Evolutionary conservation across 345 rosid genomes (phyloP).

Genomic region (Camelina neglecta): DNA sequence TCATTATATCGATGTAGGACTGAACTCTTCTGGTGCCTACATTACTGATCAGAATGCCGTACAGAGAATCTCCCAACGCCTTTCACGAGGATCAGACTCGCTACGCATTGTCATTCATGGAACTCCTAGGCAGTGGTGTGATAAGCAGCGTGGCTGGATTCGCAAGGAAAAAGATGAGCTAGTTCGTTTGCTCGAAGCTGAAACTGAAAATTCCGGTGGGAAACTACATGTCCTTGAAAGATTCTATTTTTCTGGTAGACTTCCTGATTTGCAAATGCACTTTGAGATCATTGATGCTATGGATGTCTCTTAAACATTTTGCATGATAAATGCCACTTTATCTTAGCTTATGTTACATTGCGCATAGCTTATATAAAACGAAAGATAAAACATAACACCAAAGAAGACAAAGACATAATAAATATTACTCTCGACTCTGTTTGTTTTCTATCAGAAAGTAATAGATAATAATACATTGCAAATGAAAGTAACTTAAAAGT

Average conservation of each 20-base stretch:
- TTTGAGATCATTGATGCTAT: slow-evolving; percentile 73
- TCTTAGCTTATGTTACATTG: too few relatives aligned
- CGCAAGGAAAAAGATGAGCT: slow-evolving; percentile 64
- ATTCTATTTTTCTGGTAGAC: slow-evolving; percentile 64
- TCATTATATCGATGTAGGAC: slow-evolving; percentile 85
- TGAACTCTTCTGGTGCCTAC: slow-evolving; percentile 77
- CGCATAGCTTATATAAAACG: background rate
- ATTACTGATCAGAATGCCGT: slow-evolving; percentile 61
- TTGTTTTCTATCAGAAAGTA: slow-evolving; percentile 8
- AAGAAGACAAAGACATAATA: background rate
- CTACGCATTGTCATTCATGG: slow-evolving; percentile 71
- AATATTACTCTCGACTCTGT: background rate
- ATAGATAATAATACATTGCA: slow-evolving; percentile 13
- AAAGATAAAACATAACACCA: background rate
- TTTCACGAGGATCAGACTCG: slow-evolving; percentile 38
- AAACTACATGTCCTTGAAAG: slow-evolving; percentile 61
- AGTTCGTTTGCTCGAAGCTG: slow-evolving; percentile 56
- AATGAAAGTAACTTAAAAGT: background rate
- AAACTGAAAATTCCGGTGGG: slow-evolving; percentile 50
- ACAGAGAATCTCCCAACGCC: slow-evolving; percentile 50
- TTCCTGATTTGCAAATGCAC: slow-evolving; percentile 80
- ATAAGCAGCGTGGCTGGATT: slow-evolving; percentile 61
- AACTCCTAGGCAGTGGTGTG: slow-evolving; percentile 96
- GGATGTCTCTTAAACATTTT: slow-evolving; percentile 54
- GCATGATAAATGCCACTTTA: slow-evolving; percentile 1